Base-by-base conservation (phyloP, 2,329 filamentous ascomycete species). In the Lecanosticta acicola region DNA sequence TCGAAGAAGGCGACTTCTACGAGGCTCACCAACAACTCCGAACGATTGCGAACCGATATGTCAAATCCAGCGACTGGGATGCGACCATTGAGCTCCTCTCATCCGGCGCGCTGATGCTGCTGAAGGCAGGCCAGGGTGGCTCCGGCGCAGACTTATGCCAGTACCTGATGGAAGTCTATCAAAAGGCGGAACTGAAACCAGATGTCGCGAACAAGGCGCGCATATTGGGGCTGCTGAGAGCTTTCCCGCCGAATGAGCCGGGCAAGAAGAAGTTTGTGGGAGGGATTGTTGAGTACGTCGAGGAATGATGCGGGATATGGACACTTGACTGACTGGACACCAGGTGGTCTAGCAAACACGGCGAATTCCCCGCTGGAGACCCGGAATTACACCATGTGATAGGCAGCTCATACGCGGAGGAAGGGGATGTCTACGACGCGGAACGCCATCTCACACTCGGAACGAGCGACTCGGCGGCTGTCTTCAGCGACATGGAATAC, bases 21-120 rank as follows among this genome's bases (percentile, higher is more conserved):
- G 93, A 98, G 78, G 93, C 93, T 48, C 91, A 97, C 71, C 93
- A 98, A 70, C 93, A 98, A 74, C 87, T 95, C 56, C 88, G 93
- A 53, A 90, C 96, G 44, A 91, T 96, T 58, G 90, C 90, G 50
- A 85, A 88, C 32, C 89, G 94, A 47, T 94, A 98, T 72, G 82
- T 91, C 67, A 97, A 97, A 73, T 78, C 84, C 35, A 74, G 79
- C 51, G 91, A 91, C 76, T 96, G 86, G 78, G 68, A 77, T 57
- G 84, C 88, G 10, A 93, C 94, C 39, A 84, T 89, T 65, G 87
- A 95, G 57, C 85, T 97, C 55, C 78, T 98, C 55, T 84, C 80
- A 67, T 84, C 79, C 55, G 93, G 95, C 52, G 85, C 91, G 1
- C 83, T 86, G 58, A 83, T 90, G 20, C 79, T 98, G 8, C 78